Base-by-base conservation (phyloP, 352 stramenopile genomes). In the Globisporangium solare region DNA sequence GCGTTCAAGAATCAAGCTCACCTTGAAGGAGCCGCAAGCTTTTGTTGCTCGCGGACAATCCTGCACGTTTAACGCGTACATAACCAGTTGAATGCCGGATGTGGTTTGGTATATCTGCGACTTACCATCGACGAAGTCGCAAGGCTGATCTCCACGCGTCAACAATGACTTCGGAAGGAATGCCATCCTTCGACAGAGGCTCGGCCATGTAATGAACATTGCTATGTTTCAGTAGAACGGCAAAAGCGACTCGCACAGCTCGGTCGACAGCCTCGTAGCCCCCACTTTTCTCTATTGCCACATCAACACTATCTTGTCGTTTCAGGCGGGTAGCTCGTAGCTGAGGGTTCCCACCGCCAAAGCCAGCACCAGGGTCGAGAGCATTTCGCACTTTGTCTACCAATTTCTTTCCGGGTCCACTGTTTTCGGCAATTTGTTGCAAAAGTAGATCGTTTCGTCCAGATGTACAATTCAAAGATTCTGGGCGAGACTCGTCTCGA, bases 1-100 rank as follows among this genome's bases (percentile, higher is more conserved):
- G 24, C 18, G 3, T 14, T 41, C 1, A 21, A 18, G 17, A 37
- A 0, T 4, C 14, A 21, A 14, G 32, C 1, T 27, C 74, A 89
- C 79, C 75, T 87, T 22, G 69, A 71, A 22, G 64, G 58, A 56
- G 76, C 79, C 43, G 86, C 86, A 18, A 92, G 55, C 45, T 94
- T 95, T 51, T 95, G 86, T 45, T 95, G 86, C 54, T 95, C 86
- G 53, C 84, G 68, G 20, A 95, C 86, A 63, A 95, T 94, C 85
- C 84, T 92, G 62, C 27, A 41, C 17, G 18, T 5, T 7, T 27
- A 51, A 21, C 2, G 60, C 15, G 40, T 2, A 24, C 27, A 35
- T 20, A 11, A 21, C 8, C 40, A 48, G 18, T 27, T 11, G n/a
- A 15, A 15, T 51, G 27, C 27, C 14, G 7, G 3, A 57, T 56